Evolutionary conservation across 2,329 filamentous ascomycete genomes (phyloP).

Genomic region (Nemania abortiva): DNA sequence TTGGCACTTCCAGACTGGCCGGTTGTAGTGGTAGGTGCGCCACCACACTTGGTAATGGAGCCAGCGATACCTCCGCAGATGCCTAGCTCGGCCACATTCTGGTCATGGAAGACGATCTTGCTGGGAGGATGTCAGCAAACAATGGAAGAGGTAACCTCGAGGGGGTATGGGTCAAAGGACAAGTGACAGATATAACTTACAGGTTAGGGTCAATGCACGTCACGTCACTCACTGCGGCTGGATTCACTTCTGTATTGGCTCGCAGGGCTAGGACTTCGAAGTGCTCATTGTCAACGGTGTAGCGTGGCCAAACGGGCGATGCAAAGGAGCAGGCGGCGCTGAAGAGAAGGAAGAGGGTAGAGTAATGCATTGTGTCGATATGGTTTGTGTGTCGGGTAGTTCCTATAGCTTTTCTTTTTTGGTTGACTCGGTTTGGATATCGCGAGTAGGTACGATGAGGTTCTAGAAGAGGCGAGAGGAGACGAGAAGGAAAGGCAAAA

Average conservation of each 20-base stretch:
- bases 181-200: constrained; percentile 51
- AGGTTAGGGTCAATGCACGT: constrained; percentile 57
- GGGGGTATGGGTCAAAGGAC: neutral
- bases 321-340: constrained; percentile 51
- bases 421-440: neutral
- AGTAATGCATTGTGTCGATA: constrained; percentile 36
- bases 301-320: constrained; percentile 54
- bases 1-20: constrained; percentile 61
- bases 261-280: constrained; percentile 60
- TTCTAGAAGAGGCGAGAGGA: neutral
- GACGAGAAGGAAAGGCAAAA: constrained; percentile 2
- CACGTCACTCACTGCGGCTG: constrained; percentile 56
- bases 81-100: constrained; percentile 60
- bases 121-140: constrained; percentile 44
- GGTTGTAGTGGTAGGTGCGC: constrained; percentile 57
- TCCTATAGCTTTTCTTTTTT: neutral
- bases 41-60: constrained; percentile 59
- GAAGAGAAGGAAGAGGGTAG: constrained; percentile 48
- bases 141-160: neutral
- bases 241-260: constrained; percentile 55
- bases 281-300: constrained; percentile 57
- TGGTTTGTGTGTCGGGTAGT: constrained; percentile 1
- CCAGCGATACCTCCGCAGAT: constrained; percentile 67
- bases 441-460: neutral
- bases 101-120: constrained; percentile 62